A percentile compares a stretch with the other conserved stretches of the same genome.
These are phyloP conservation scores for Diospyros lotus DNA, from an alignment of 148 eudicot species.

Conservation along the genomic window DNA sequence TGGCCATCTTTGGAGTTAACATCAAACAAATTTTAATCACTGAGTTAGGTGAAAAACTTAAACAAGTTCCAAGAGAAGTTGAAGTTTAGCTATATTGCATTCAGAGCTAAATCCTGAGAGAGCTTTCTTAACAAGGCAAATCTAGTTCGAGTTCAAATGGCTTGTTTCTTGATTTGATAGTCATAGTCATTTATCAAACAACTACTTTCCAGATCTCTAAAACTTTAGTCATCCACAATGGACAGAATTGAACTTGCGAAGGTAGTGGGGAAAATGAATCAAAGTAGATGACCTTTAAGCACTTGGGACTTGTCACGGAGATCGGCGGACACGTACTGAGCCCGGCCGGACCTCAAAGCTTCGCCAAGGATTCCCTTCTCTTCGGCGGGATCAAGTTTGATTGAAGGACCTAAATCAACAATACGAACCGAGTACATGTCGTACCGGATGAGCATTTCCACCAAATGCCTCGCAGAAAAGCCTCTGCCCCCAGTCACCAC, in stretches of 20 bases:
- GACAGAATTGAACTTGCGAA: neutral
- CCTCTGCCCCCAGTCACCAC: constrained; percentile 95
- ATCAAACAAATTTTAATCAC: no score
- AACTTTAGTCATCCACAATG: neutral
- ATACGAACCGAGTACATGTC: constrained; percentile 63
- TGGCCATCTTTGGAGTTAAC: no score
- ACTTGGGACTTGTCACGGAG: constrained; percentile 75
- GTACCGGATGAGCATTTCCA: constrained; percentile 65
- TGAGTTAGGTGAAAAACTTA: no score
- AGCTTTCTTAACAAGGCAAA: no score
- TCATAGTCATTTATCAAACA: no score
- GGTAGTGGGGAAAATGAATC: neutral
- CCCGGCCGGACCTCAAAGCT: constrained; percentile 64
- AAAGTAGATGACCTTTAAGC: constrained; percentile 42
- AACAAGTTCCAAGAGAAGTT: no score
- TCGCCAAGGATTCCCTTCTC: constrained; percentile 60
- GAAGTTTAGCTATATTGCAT: no score
- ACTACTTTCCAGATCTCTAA: neutral
- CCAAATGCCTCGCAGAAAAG: constrained; percentile 85
- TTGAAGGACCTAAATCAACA: constrained; percentile 56
- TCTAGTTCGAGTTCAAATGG: no score
- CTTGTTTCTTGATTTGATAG: no score
- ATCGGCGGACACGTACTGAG: constrained; percentile 59
- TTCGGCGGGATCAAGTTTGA: constrained; percentile 57
- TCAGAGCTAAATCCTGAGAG: no score